Evolutionary conservation across 2,329 filamentous ascomycete species (phyloP), one percentile per base, ranked within the genome.

Genomic region (Fusarium goolgardi): DNA sequence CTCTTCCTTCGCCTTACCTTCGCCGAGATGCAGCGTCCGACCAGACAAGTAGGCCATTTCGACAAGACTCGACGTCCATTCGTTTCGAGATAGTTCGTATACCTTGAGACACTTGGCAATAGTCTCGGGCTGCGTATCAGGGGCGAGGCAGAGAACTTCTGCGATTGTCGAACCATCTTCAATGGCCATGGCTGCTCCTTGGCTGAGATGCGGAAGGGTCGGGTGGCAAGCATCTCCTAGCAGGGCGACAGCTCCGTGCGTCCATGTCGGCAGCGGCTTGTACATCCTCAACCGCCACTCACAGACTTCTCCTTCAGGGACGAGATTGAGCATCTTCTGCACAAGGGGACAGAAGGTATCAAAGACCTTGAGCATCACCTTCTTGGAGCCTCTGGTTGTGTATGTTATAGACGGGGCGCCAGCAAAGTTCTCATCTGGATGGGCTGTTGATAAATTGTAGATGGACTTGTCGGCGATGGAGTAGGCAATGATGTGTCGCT

Each of bases 401-500:
- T 90, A 91, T 3, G 86, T 88, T 13, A 85, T 84, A 7, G 47
- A 84, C 5, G 69, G 67, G 0, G 70, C 71, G 6, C 66, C 71
- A 2, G 87, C 85, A 65, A 88, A 88, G 72, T 89, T 85, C 31
- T 77, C 80, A 60, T 89, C 86, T 0, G 87, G 86, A 63, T 90
- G 88, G 1, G 85, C 81, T 3, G 88, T 89, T 15, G 85, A 88
- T 40, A 91, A 77, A 77, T 91, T 91, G 80, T 91, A 91, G 59
- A 91, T 86, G 18, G 83, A 82, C 71, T 90, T 88, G 66, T 83
- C 83, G 55, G 85, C 83, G 31, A 91, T 84, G 0, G 88, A 84
- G 71, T 91, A 91, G 2, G 87, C 88, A 73, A 91, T 91, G 64
- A 90, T 87, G 68, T 91, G 89, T 6, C 87, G 82, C 72, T 86